These are phyloP conservation scores for Boletus semigastroideus DNA, from an alignment of 1,284 basidiomycete genomes.

Conservation along the genomic window DNA sequence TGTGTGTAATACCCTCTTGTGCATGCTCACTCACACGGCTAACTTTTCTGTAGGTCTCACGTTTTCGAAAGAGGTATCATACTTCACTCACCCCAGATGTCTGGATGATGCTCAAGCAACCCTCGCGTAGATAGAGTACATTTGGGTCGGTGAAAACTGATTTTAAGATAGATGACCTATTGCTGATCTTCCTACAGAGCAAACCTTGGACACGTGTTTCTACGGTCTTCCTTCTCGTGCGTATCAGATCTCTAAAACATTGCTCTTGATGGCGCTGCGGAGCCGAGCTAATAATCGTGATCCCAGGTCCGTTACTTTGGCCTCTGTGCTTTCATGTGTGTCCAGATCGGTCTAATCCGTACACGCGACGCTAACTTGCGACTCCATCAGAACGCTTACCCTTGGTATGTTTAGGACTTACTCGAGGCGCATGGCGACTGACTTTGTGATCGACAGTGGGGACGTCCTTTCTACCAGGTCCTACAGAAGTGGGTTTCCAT, in stretches of 20 bases:
- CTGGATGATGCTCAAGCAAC: too few species aligned
- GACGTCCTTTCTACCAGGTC: slow-evolving; percentile 7
- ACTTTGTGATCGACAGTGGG: not conserved
- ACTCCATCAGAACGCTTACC: not conserved
- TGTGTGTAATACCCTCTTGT: not conserved
- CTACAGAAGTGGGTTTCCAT: slow-evolving; percentile 1
- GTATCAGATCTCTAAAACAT: not conserved
- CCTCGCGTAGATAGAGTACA: slow-evolving; percentile 17
- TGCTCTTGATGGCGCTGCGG: not conserved
- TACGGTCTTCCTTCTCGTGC: slow-evolving; percentile 6
- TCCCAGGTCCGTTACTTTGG: slow-evolving; percentile 12
- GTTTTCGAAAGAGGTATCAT: slow-evolving; percentile 10
- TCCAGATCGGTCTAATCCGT: not conserved
- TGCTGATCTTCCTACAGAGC: slow-evolving; percentile 5
- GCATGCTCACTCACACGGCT: not conserved
- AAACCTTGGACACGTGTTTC: slow-evolving; percentile 15
- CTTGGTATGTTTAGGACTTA: slow-evolving; percentile 1
- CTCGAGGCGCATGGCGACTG: not conserved
- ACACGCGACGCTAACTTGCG: not conserved
- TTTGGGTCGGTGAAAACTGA: slow-evolving; percentile 12
- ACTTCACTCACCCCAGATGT: not conserved
- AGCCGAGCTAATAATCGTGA: not conserved
- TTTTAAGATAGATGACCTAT: not conserved
- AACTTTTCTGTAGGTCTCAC: slow-evolving; percentile 7
- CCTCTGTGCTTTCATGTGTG: slow-evolving; percentile 7